Evolutionary conservation across 805 yeast genomes (phyloP).

Genomic region (Wickerhamiella occidentalis): DNA sequence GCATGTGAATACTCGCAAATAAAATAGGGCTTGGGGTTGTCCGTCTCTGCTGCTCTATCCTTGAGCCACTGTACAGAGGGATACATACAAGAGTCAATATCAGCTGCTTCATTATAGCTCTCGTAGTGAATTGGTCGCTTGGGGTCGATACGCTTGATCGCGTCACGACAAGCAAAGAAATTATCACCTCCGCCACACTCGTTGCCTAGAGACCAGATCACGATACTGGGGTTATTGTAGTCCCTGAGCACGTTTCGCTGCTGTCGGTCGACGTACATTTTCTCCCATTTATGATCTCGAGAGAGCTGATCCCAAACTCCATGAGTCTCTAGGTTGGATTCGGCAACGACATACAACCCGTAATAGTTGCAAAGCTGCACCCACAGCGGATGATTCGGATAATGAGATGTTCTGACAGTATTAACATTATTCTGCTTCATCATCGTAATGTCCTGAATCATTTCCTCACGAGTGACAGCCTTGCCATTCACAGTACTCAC

Average conservation of each 20-base stretch:
- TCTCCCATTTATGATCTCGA: slow-evolving; percentile 28
- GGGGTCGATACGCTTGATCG: slow-evolving; percentile 24
- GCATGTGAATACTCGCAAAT: slow-evolving; percentile 32
- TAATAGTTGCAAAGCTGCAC: slow-evolving; percentile 26
- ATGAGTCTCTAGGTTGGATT: slow-evolving; percentile 32
- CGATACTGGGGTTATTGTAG: slow-evolving; percentile 28
- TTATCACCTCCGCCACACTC: slow-evolving; percentile 30
- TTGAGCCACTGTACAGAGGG: slow-evolving; percentile 22
- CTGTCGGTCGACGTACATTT: slow-evolving; percentile 30
- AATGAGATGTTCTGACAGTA: slow-evolving; percentile 31
- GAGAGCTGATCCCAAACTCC: slow-evolving; percentile 25
- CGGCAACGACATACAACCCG: slow-evolving; percentile 31
- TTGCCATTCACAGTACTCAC: slow-evolving; percentile 29
- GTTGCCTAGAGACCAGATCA: slow-evolving; percentile 33
- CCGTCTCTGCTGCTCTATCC: slow-evolving; percentile 17
- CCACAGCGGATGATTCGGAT: slow-evolving; percentile 30
- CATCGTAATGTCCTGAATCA: slow-evolving; percentile 25
- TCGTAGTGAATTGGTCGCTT: slow-evolving; percentile 30
- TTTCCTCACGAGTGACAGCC: slow-evolving; percentile 29
- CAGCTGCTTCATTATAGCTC: slow-evolving; percentile 24
- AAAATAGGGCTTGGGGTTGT: slow-evolving; percentile 26
- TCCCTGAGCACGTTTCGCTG: slow-evolving; percentile 27
- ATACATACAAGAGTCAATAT: slow-evolving; percentile 30
- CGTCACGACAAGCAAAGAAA: slow-evolving; percentile 26
- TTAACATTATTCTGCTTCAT: slow-evolving; percentile 31